Percentiles rank a stretch among this genome's conserved stretches.
phyloP scores from a whole-genome alignment of 2,329 filamentous ascomycete species.

The Aspergillus novoparasiticus region DNA sequence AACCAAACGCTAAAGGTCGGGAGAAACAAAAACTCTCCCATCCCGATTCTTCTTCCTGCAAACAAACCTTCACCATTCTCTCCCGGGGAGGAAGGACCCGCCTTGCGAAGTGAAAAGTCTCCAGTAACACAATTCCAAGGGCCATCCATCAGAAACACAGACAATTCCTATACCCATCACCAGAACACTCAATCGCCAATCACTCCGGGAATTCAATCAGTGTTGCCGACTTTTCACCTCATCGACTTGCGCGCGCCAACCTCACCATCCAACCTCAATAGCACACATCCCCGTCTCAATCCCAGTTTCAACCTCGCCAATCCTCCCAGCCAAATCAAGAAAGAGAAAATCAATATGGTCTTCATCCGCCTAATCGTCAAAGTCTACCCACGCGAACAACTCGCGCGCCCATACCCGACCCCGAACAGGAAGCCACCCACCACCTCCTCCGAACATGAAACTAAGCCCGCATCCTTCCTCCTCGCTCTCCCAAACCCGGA shows the following conservation, averaged over 20 bases:
- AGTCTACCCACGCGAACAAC: conserved; percentile 5
- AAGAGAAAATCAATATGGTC: background rate
- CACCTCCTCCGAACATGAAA: background rate
- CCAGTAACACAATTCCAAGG: background rate
- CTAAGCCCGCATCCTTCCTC: background rate
- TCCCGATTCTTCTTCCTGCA: background rate
- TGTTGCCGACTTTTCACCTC: background rate
- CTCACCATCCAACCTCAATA: background rate
- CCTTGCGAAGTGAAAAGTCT: background rate
- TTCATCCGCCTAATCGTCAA: conserved; percentile 4
- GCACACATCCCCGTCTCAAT: too few relatives aligned
- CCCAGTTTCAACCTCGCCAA: background rate
- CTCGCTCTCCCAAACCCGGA: background rate
- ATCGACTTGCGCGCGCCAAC: background rate
- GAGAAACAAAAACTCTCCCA: background rate
- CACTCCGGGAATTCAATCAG: background rate
- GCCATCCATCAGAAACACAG: background rate
- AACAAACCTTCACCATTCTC: background rate
- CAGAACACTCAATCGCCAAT: background rate
- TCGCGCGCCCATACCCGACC: background rate
- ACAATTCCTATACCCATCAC: too few relatives aligned
- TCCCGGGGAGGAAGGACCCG: background rate
- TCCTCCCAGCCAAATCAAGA: background rate
- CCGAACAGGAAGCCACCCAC: background rate
- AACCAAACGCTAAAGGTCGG: background rate